A percentile compares a stretch with the other conserved stretches of the same genome.
Conservation (phyloP, 768 basidiomycete genomes). For the Ephemerocybe angulata region DNA sequence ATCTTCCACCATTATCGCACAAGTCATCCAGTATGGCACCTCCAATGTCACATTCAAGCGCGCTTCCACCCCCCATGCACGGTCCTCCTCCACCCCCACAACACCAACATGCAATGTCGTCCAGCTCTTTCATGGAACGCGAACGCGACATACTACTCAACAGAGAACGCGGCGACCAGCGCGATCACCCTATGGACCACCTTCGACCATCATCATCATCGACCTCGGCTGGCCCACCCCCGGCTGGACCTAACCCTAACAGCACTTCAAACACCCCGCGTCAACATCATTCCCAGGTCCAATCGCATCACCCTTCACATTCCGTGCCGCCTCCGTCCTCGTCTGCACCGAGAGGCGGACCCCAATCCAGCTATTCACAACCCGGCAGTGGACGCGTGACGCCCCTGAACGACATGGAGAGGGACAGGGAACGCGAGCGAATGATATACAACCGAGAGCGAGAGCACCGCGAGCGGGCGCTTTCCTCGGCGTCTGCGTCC, state of each 20-base stretch:
- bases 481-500: not conserved
- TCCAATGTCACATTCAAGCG: not conserved
- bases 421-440: not conserved
- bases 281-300: not conserved
- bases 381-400: not conserved
- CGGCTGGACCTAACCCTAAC: not conserved
- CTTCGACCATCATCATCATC: not conserved
- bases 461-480: not conserved
- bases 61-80: not conserved
- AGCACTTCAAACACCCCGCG: not conserved
- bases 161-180: not conserved
- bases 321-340: not conserved
- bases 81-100: not conserved
- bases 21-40: not conserved
- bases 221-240: not conserved
- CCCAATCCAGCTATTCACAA: not conserved
- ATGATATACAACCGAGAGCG: not conserved
- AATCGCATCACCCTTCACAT: not conserved
- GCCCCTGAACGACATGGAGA: not conserved
- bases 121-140: not conserved
- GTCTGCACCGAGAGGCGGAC: not conserved
- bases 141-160: constrained; percentile 1
- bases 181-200: constrained; percentile 3
- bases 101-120: not conserved
- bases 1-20: not conserved